Conservation (phyloP, 108 stramenopile species). For the Skeletonema tropicum region DNA sequence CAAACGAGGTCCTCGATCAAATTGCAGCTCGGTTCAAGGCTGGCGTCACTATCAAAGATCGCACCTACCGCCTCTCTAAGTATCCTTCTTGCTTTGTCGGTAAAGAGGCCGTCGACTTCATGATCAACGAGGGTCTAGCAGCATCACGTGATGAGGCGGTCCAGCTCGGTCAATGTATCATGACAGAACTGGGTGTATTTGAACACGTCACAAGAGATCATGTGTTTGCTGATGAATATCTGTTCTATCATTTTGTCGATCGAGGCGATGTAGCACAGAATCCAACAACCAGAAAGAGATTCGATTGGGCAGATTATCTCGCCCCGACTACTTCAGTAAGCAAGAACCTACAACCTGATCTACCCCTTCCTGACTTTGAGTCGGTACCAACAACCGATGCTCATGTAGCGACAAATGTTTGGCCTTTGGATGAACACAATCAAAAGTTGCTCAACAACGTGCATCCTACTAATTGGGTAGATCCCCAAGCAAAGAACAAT, state of each 20-base stretch:
- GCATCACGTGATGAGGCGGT: slow-evolving; percentile 55
- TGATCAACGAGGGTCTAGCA: slow-evolving; percentile 43
- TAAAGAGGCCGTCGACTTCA: slow-evolving; percentile 50
- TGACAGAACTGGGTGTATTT: slow-evolving; percentile 42
- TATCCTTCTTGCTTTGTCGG: slow-evolving; percentile 61
- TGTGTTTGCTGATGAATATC: slow-evolving; percentile 49
- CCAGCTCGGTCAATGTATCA: slow-evolving; percentile 42
- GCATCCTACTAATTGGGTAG: slow-evolving; percentile 76
- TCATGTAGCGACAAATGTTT: slow-evolving; percentile 58
- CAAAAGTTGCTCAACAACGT: slow-evolving; percentile 65
- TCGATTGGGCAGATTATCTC: slow-evolving; percentile 62
- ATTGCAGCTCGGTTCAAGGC: slow-evolving; percentile 24
- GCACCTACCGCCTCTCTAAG: slow-evolving; percentile 29
- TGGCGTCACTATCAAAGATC: slow-evolving; percentile 33
- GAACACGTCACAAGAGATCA: slow-evolving; percentile 59
- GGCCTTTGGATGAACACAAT: slow-evolving; percentile 81
- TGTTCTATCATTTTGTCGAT: slow-evolving; percentile 66
- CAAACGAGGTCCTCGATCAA: slow-evolving; percentile 8
- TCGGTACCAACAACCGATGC: slow-evolving; percentile 50
- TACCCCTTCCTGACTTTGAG: slow-evolving; percentile 49
- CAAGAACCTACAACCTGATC: slow-evolving; percentile 37
- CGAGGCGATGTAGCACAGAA: slow-evolving; percentile 53
- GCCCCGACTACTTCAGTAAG: slow-evolving; percentile 21
- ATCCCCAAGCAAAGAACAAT: slow-evolving; percentile 51
- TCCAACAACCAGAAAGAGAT: slow-evolving; percentile 39